phyloP scores from a whole-genome alignment of 2,329 filamentous ascomycete genomes.

The Rhynchosporium secalis region DNA sequence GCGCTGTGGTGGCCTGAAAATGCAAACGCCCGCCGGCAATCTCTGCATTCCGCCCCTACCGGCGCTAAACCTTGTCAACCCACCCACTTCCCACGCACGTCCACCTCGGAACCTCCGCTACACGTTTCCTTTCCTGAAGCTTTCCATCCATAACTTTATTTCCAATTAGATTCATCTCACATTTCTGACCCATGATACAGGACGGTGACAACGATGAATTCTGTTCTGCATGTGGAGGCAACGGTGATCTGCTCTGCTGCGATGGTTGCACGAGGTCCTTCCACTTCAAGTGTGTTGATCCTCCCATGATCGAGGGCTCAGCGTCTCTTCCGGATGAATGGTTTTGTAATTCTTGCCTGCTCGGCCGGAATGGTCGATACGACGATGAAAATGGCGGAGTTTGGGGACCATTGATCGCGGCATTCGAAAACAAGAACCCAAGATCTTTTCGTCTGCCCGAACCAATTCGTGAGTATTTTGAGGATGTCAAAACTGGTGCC shows the following conservation, averaged over 20 bases:
- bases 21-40: slow-evolving; percentile 35
- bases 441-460: slow-evolving; percentile 71
- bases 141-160: slow-evolving; percentile 22
- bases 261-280: slow-evolving; percentile 89
- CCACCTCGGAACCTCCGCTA: slow-evolving; percentile 21
- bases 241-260: slow-evolving; percentile 86
- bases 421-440: slow-evolving; percentile 68
- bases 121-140: slow-evolving; percentile 5
- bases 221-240: slow-evolving; percentile 82
- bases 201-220: slow-evolving; percentile 82
- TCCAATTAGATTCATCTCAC: slow-evolving; percentile 20
- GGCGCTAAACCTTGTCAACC: slow-evolving; percentile 33
- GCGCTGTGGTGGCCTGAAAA: slow-evolving; percentile 24
- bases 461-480: slow-evolving; percentile 72
- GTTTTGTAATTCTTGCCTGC: slow-evolving; percentile 76
- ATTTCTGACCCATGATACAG: slow-evolving; percentile 41
- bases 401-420: slow-evolving; percentile 64
- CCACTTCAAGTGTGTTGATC: slow-evolving; percentile 86
- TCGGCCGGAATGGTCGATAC: slow-evolving; percentile 47
- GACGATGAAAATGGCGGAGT: slow-evolving; percentile 43
- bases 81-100: slow-evolving; percentile 26
- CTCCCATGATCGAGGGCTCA: slow-evolving; percentile 57
- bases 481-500: slow-evolving; percentile 72
- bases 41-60: slow-evolving; percentile 38
- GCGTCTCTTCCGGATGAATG: slow-evolving; percentile 71